phyloP scores from a whole-genome alignment of 2,329 filamentous ascomycete species.

The Metarhizium guizhouense region DNA sequence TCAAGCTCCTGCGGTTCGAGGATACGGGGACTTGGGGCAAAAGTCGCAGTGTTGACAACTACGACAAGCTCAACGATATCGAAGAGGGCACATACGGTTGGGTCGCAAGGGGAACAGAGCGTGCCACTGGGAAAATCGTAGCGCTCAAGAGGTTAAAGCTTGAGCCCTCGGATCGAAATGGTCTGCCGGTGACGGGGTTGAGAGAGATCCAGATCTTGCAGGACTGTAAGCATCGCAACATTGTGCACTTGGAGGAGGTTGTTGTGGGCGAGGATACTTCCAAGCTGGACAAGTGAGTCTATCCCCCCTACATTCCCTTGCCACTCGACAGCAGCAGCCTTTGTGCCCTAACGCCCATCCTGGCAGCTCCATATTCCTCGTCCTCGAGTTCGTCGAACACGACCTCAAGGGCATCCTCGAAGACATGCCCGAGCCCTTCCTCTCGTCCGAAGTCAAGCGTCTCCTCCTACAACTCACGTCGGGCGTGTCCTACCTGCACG shows the following conservation, averaged over 20 bases:
- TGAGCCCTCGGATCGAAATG: slow-evolving; percentile 61
- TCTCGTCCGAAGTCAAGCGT: slow-evolving; percentile 87
- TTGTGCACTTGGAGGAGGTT: slow-evolving; percentile 75
- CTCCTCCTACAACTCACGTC: slow-evolving; percentile 74
- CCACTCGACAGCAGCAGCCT: background rate
- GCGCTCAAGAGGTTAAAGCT: slow-evolving; percentile 93
- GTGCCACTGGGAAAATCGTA: slow-evolving; percentile 67
- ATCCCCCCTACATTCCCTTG: background rate
- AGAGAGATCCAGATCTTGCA: slow-evolving; percentile 89
- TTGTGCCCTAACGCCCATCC: background rate
- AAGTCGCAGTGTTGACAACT: slow-evolving; percentile 74
- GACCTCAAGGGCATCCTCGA: slow-evolving; percentile 89
- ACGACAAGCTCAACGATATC: slow-evolving; percentile 90
- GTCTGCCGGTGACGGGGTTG: slow-evolving; percentile 84
- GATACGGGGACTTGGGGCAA: slow-evolving; percentile 52
- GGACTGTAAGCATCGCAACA: slow-evolving; percentile 70
- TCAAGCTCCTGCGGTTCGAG: slow-evolving; percentile 64
- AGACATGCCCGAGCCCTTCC: slow-evolving; percentile 89
- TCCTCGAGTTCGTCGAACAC: slow-evolving; percentile 97
- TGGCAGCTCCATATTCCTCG: slow-evolving; percentile 67
- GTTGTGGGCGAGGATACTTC: slow-evolving; percentile 60
- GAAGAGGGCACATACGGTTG: slow-evolving; percentile 96
- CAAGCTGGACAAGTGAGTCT: slow-evolving; percentile 42
- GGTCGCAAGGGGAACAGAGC: slow-evolving; percentile 76
- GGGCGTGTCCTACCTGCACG: slow-evolving; percentile 78